These are phyloP conservation scores for Stentor roeselii DNA, from an alignment of 73 alveolate species.

Conservation along the genomic window DNA sequence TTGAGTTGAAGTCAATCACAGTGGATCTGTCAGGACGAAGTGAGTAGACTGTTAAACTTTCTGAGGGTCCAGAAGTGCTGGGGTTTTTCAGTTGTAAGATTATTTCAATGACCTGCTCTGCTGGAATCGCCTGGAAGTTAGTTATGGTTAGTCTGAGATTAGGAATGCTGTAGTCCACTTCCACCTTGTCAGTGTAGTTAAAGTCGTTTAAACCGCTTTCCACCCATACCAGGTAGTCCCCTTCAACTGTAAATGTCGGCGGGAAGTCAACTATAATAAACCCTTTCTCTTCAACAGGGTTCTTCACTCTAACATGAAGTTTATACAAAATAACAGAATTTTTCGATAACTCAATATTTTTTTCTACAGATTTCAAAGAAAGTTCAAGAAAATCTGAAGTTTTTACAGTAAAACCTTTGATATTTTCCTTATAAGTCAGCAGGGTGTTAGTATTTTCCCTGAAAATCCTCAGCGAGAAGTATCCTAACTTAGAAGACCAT, in stretches of 20 bases:
- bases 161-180: not conserved
- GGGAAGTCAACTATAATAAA: slow-evolving; percentile 14
- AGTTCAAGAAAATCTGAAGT: not conserved
- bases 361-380: not conserved
- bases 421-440: not conserved
- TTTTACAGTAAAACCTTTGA: not conserved
- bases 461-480: not conserved
- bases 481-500: not conserved
- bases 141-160: not conserved
- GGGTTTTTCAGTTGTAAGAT: slow-evolving; percentile 3
- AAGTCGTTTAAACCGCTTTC: slow-evolving; percentile 20
- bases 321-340: not conserved
- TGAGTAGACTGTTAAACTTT: not conserved
- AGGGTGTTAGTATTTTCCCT: slow-evolving; percentile 20
- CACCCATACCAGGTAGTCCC: not conserved
- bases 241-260: not conserved
- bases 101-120: not conserved
- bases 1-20: not conserved
- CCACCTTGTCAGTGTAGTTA: not conserved
- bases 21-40: not conserved
- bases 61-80: not conserved
- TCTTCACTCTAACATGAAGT: not conserved
- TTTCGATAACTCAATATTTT: not conserved
- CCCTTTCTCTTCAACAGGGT: slow-evolving; percentile 22
- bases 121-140: slow-evolving; percentile 1